Base-by-base conservation (phyloP, 257 asterid genomes). In the Capsicum baccatum region DNA sequence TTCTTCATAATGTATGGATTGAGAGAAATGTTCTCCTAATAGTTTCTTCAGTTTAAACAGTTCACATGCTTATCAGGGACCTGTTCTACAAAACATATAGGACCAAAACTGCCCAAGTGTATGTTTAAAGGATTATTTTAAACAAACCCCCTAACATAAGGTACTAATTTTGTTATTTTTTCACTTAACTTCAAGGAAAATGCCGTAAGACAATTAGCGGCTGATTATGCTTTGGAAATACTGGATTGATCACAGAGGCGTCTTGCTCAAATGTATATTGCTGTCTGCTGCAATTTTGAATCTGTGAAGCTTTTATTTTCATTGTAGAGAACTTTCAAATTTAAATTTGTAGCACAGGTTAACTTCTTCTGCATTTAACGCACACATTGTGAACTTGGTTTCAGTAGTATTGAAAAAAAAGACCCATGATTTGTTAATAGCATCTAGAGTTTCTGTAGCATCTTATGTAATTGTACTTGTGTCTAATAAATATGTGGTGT, bases 221-320 rank as follows among this genome's bases (percentile, higher is more conserved):
- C 33, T 26, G 64, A 33, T 26, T 54, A 78, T 57, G 50, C 50
- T 78, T 54, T 78, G 82, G 64, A 78, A 15, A 26, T 33, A 8
- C 64, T 78, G 50, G 82, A 15, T 26, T 54, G 82, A 33, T 33
- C 64, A 78, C 47, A 50, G 47, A 50, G 76, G 76, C 52, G 7
- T 68, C 78, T 17, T 68, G 26, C 54, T 39, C 48, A 68, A 8
- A 68, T 8, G 3, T 39, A 68, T 8, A 68, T 52, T 68, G 52
- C 26, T 68, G 26, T 68, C 76, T 68, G 2, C 78, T 68, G 26
- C 54, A 37, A 68, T 37, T 68, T 68, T 68, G 52, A 68, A 15
- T 14, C 13, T 35, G 52, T 68, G 54, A 68, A 37, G 52, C 78
- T 68, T 26, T 68, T 68, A 15, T 37, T 67, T 66, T 68, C 76